Evolutionary conservation across 352 stramenopile genomes (phyloP).

Genomic region (Phytophthora sp.): DNA sequence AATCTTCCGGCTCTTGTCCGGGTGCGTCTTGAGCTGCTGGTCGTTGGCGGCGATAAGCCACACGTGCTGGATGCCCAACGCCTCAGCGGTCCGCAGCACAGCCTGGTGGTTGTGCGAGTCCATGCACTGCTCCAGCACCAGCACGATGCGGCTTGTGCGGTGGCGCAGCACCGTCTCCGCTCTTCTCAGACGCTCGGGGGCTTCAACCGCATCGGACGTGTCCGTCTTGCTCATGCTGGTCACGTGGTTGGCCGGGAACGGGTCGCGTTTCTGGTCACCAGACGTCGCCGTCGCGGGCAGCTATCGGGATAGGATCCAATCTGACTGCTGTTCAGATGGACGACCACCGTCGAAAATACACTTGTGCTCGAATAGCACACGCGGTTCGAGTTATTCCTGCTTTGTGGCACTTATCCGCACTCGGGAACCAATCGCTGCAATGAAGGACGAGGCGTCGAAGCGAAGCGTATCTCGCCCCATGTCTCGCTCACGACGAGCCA

Average conservation of each 20-base stretch:
- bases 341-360: slow-evolving; percentile 3
- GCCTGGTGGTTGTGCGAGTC: slow-evolving; percentile 90
- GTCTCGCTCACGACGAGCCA: slow-evolving; percentile 15
- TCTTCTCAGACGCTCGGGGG: slow-evolving; percentile 65
- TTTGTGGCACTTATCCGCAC: background rate
- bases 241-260: slow-evolving; percentile 10
- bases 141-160: slow-evolving; percentile 69
- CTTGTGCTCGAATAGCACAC: too few relatives aligned
- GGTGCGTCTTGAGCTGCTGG: slow-evolving; percentile 70
- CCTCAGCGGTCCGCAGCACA: slow-evolving; percentile 92
- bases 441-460: slow-evolving; percentile 33
- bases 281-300: too few relatives aligned
- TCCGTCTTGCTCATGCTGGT: slow-evolving; percentile 9
- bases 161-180: slow-evolving; percentile 71
- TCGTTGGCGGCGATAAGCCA: slow-evolving; percentile 79
- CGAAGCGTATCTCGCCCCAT: slow-evolving; percentile 14
- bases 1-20: slow-evolving; percentile 31
- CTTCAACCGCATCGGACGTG: slow-evolving; percentile 16
- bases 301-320: too few relatives aligned
- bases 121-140: slow-evolving; percentile 84
- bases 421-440: slow-evolving; percentile 8
- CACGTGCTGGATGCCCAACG: slow-evolving; percentile 93
- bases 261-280: slow-evolving; percentile 15
- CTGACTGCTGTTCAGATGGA: too few relatives aligned
- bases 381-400: slow-evolving; percentile 26